Percentiles rank a stretch among this genome's conserved stretches.
Conservation (phyloP, 345 rosid genomes). For the Aquilaria yunnanensis region DNA sequence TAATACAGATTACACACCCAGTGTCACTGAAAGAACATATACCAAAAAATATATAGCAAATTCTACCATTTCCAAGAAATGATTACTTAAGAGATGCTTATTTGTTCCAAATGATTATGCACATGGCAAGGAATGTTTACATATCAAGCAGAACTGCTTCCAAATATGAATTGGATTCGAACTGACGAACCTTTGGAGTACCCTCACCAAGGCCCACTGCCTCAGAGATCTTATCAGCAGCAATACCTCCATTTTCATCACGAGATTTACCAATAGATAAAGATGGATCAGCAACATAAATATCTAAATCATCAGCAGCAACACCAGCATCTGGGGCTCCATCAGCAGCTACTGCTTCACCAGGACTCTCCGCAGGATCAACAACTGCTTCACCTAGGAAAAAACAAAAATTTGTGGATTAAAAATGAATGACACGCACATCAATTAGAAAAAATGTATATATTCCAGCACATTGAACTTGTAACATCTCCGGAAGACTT, state of each 20-base stretch:
- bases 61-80: background rate
- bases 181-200: constrained; percentile 74
- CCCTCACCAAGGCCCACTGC: constrained; percentile 91
- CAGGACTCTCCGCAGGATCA: constrained; percentile 21
- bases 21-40: constrained; percentile 14
- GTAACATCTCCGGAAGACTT: no score
- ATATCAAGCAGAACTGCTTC: background rate
- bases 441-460: background rate
- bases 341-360: constrained; percentile 19
- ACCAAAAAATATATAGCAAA: constrained; percentile 20
- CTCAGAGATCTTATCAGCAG: constrained; percentile 33
- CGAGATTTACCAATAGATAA: constrained; percentile 57
- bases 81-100: no score
- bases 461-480: background rate
- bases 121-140: constrained; percentile 8
- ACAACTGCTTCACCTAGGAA: constrained; percentile 16
- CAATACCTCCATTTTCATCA: constrained; percentile 32
- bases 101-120: no score
- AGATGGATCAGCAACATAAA: constrained; percentile 32
- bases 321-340: constrained; percentile 4
- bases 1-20: constrained; percentile 9
- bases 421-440: background rate
- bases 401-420: background rate
- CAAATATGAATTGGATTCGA: background rate
- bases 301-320: constrained; percentile 26